phyloP scores from a whole-genome alignment of 148 eudicot species.

The Mesembryanthemum crystallinum region DNA sequence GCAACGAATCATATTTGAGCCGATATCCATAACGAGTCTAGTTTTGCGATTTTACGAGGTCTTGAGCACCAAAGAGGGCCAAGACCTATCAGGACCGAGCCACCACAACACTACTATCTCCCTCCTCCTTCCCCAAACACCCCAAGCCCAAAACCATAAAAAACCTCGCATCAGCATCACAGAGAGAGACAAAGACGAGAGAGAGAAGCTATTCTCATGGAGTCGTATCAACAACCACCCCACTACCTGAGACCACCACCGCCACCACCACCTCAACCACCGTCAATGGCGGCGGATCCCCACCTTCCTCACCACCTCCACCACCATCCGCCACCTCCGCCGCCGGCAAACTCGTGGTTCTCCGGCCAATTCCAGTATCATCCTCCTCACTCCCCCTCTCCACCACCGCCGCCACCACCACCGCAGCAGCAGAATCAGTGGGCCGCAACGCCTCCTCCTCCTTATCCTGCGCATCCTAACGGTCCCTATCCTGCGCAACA shows the following conservation, averaged over 20 bases:
- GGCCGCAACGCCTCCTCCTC: constrained; percentile 42
- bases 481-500: constrained; percentile 35
- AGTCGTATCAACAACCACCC: constrained; percentile 38
- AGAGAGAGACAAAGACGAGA: neutral
- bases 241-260: constrained; percentile 57
- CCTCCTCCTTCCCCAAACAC: too few relatives aligned
- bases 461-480: constrained; percentile 32
- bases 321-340: constrained; percentile 26
- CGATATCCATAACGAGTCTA: too few relatives aligned
- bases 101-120: too few relatives aligned
- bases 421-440: constrained; percentile 35
- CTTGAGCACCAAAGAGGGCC: too few relatives aligned
- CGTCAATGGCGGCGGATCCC: constrained; percentile 42
- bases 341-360: constrained; percentile 41
- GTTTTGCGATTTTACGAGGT: too few relatives aligned
- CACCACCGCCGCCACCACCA: constrained; percentile 37
- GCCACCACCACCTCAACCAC: constrained; percentile 41
- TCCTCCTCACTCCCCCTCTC: constrained; percentile 33
- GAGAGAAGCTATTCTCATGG: constrained; percentile 26
- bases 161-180: too few relatives aligned
- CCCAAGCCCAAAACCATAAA: too few relatives aligned
- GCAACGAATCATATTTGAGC: too few relatives aligned
- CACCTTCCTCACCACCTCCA: constrained; percentile 34
- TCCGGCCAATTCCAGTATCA: constrained; percentile 54
- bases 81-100: too few relatives aligned